These are phyloP conservation scores for Thecaphora thlaspeos DNA, from an alignment of 1,284 basidiomycete genomes.

Conservation along the genomic window DNA sequence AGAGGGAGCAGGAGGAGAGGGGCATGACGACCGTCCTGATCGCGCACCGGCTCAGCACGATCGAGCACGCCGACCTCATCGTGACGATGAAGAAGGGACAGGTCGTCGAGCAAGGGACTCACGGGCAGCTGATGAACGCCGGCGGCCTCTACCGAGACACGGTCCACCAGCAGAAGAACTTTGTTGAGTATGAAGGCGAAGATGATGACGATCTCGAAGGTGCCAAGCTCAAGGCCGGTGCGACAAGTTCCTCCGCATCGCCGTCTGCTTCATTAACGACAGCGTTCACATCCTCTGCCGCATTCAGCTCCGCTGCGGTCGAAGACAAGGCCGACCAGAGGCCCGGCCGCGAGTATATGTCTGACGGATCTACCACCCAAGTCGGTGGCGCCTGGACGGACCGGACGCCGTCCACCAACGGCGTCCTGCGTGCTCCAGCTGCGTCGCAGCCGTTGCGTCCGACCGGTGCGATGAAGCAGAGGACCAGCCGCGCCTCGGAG, in stretches of 20 bases:
- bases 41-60: constrained; percentile 55
- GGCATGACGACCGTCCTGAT: constrained; percentile 54
- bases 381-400: constrained; percentile 16
- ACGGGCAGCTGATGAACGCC: constrained; percentile 40
- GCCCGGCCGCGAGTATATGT: constrained; percentile 3
- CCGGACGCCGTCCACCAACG: constrained; percentile 9
- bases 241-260: constrained; percentile 4
- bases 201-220: neutral
- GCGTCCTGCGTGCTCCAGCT: neutral
- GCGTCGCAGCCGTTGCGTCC: constrained; percentile 1
- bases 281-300: too few relatives aligned
- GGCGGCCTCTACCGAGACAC: constrained; percentile 43
- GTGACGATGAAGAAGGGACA: constrained; percentile 46
- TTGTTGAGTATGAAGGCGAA: constrained; percentile 23
- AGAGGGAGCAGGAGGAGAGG: constrained; percentile 45
- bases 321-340: constrained; percentile 4
- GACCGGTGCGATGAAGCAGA: constrained; percentile 6
- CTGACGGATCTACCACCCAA: constrained; percentile 23
- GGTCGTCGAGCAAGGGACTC: constrained; percentile 49
- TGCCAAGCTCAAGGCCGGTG: constrained; percentile 2
- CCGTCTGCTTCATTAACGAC: constrained; percentile 12
- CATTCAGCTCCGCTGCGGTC: neutral
- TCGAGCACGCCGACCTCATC: constrained; percentile 53
- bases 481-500: constrained; percentile 24
- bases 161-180: constrained; percentile 47